Evolutionary conservation across 306 rosid species (phyloP), one percentile per base, ranked within the genome.

Genomic region (Amphicarpaea edgeworthii): DNA sequence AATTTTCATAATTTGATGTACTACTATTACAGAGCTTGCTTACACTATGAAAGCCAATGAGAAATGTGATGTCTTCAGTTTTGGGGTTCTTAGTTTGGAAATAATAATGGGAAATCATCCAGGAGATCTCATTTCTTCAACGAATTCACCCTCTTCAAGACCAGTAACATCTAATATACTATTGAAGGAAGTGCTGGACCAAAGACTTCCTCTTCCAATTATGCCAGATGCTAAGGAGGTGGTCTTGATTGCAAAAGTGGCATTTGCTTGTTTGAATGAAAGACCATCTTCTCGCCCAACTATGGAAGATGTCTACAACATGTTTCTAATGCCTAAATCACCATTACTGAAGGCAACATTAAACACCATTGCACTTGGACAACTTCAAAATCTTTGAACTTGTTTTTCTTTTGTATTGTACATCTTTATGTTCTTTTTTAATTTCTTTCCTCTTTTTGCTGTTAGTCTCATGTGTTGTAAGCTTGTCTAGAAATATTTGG

Each of bases 41-140:
- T 80, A 73, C 16, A 66, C 55, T 16, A 20, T 17, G 26, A 72
- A 17, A 68, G 80, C 68, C 51, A 74, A 75, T 75, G 80, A 81
- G 72, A 74, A 68, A 60, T 68, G 71, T 20, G 81, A 81, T 38
- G 80, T 68, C 4, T 81, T 37, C 21, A 68, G 80, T 49, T 81
- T 68, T 17, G 84, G 80, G 24, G 81, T 74, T 7, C 50, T 81
- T 10, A 17, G 12, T 12, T 68, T 81, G 66, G 84, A 81, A 59
- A 75, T 75, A 68, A 17, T 81, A 2, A 67, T 75, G 28, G 81
- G 84, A 60, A 68, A 75, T 34, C 81, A 81, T 60, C 84, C 77
- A 0, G 73, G 84, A 6, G 77, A 81, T 59, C 67, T 68, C 10
- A 60, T 60, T 23, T 80, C 23, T 17, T 57, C 65, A 9, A 14